A percentile compares a stretch with the other conserved stretches of the same genome.
Evolutionary conservation across 306 rosid species (phyloP).

Genomic region (Ziziphus jujuba): DNA sequence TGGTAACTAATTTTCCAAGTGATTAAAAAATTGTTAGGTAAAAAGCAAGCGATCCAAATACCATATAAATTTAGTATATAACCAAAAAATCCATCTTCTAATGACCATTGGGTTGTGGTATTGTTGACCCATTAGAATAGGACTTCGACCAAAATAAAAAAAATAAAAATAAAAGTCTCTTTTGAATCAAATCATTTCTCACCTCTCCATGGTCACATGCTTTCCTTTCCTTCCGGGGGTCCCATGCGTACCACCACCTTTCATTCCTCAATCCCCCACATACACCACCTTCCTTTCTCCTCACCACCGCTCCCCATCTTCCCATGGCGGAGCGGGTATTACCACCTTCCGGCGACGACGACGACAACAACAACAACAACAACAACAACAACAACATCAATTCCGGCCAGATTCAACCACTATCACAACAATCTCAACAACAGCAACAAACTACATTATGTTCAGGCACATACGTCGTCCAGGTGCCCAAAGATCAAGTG

Average conservation of each 20-base stretch:
- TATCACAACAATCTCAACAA: background rate
- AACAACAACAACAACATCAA: no score
- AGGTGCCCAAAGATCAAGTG: slow-evolving; percentile 69
- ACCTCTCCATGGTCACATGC: no score
- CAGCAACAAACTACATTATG: background rate
- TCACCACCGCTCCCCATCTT: slow-evolving; percentile 49
- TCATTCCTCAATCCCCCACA: slow-evolving; percentile 17
- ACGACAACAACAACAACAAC: no score
- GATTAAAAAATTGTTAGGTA: no score
- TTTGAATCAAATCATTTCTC: background rate
- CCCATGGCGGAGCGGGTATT: slow-evolving; percentile 73
- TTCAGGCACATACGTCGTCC: slow-evolving; percentile 52
- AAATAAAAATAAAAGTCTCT: no score
- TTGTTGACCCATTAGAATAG: slow-evolving; percentile 22
- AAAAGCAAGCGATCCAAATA: no score
- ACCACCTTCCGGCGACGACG: slow-evolving; percentile 1
- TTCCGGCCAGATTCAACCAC: background rate
- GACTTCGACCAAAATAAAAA: background rate
- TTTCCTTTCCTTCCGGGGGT: no score
- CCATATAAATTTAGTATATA: no score
- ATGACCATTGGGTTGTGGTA: background rate
- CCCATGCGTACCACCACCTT: slow-evolving; percentile 33
- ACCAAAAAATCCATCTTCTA: no score
- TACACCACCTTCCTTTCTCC: slow-evolving; percentile 11
- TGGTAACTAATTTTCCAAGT: no score